Conservation (phyloP, 1,139 yeast genomes). For the Taphrina deformans region DNA sequence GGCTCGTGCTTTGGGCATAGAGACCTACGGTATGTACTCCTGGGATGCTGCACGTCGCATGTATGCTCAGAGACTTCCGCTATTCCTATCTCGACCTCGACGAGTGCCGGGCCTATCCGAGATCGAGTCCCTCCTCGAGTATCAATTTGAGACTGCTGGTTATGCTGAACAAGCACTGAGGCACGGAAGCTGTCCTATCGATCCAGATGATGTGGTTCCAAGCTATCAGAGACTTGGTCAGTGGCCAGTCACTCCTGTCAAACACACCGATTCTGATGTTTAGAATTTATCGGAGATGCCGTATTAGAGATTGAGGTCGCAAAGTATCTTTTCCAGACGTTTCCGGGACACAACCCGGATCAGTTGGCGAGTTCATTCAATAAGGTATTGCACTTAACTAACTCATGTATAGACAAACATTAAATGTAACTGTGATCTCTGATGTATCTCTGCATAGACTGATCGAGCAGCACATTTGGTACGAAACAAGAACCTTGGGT, state of each 20-base stretch:
- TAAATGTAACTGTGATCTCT: not conserved
- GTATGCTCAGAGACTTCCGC: not conserved
- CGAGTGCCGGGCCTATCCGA: constrained; percentile 4
- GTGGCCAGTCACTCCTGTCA: not conserved
- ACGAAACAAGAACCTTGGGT: constrained; percentile 34
- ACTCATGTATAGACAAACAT: not conserved
- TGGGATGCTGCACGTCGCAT: constrained; percentile 17
- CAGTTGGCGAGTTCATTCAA: not conserved
- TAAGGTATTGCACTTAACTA: not conserved
- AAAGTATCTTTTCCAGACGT: not conserved
- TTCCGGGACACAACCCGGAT: constrained; percentile 7
- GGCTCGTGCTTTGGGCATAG: constrained; percentile 27
- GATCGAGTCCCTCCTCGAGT: constrained; percentile 22
- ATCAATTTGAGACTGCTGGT: constrained; percentile 19
- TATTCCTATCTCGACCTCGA: not conserved
- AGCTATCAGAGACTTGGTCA: constrained; percentile 25
- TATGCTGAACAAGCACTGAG: constrained; percentile 34
- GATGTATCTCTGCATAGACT: too few species aligned
- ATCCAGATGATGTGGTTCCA: constrained; percentile 17
- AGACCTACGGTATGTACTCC: constrained; percentile 14
- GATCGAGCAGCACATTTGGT: constrained; percentile 32
- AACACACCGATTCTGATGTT: constrained; percentile 11
- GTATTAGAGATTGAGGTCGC: constrained; percentile 33
- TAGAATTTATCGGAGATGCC: constrained; percentile 38
- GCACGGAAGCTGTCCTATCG: constrained; percentile 32